Base-by-base conservation (phyloP, 1,139 yeast species). In the Candida pseudocylindracea region DNA sequence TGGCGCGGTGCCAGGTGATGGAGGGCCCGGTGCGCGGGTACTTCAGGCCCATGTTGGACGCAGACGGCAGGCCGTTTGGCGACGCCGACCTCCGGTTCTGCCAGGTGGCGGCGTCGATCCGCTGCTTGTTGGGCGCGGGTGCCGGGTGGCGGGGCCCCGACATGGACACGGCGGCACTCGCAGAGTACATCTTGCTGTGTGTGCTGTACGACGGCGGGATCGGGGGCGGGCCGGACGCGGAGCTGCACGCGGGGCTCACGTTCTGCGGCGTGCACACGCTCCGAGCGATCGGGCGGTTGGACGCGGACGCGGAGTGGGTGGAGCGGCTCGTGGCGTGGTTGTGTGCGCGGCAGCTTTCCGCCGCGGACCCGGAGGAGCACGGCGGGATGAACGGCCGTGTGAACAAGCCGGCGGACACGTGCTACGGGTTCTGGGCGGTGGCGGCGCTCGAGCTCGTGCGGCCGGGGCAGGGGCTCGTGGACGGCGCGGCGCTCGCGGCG, bases 331-430 rank as follows among this genome's bases (percentile, higher is more conserved):
- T 57, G 2, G 52, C 55, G 15, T 80, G 81, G 74, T 51, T 79
- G 24, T 57, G 65, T 1, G 72, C 67, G 35, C 56, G 93, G 33
- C 93, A 80, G 42, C 61, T 72, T 8, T 3, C 10, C 15, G 53
- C 50, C 41, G 60, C 57, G 39, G 60, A 56, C 30, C 40, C 41
- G 1, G 56, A 51, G n/a, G 74, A 66, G 40, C 45, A 44, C 27
- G 95, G 95, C 2, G 93, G 92, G 0, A 75, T 81, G 48, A 81
- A 83, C 49, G 98, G 98, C 1, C 58, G 98, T 33, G 70, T 68
- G 24, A 81, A 83, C 47, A 88, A 88, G 48, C 65, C 63, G 33
- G 75, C 78, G 4, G 98, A 88, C 49, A 78, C 94, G 0, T 88
- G 98, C 53, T 88, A 88, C 49, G 67, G 80, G 8, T 88, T 85